phyloP scores from a whole-genome alignment of 257 asterid genomes.

The Solanum piurae region DNA sequence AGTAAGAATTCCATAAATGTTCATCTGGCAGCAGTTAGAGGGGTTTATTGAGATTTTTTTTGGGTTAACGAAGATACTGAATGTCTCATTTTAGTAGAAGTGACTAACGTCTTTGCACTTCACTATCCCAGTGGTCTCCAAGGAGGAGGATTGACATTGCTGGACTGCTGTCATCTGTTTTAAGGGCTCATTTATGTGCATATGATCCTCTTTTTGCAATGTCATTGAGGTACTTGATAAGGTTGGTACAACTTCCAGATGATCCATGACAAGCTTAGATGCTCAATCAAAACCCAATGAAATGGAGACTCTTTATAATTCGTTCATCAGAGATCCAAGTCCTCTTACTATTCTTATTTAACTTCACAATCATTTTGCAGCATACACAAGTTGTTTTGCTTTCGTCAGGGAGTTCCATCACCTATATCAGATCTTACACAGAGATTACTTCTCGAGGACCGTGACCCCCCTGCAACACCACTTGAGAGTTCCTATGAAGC shows the following conservation, averaged over 20 bases:
- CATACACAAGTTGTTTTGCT: conserved; percentile 85
- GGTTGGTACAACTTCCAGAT: conserved; percentile 29
- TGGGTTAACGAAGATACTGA: not conserved
- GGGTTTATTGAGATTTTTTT: not conserved
- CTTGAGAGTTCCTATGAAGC: conserved; percentile 74
- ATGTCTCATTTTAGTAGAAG: not conserved
- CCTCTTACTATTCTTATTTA: not conserved
- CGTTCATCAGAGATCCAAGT: not conserved
- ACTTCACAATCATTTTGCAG: conserved; percentile 28
- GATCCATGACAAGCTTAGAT: not conserved
- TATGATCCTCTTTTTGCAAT: conserved; percentile 81
- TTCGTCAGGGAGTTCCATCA: conserved; percentile 78
- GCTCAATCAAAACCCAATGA: not conserved
- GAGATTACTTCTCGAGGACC: conserved; percentile 97
- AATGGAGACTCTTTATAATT: not conserved
- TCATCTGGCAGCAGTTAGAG: not conserved
- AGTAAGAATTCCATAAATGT: not conserved
- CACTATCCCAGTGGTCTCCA: conserved; percentile 77
- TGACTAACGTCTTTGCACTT: not conserved
- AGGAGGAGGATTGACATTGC: conserved; percentile 88
- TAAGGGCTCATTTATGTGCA: conserved; percentile 75
- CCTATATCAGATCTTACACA: conserved; percentile 86
- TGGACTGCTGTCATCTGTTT: conserved; percentile 72
- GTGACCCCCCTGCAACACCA: conserved; percentile 76
- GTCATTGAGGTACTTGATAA: conserved; percentile 90